Percentiles rank a stretch among this genome's conserved stretches.
Conservation (phyloP, 352 stramenopile genomes). For the Pythium apleroticum region DNA sequence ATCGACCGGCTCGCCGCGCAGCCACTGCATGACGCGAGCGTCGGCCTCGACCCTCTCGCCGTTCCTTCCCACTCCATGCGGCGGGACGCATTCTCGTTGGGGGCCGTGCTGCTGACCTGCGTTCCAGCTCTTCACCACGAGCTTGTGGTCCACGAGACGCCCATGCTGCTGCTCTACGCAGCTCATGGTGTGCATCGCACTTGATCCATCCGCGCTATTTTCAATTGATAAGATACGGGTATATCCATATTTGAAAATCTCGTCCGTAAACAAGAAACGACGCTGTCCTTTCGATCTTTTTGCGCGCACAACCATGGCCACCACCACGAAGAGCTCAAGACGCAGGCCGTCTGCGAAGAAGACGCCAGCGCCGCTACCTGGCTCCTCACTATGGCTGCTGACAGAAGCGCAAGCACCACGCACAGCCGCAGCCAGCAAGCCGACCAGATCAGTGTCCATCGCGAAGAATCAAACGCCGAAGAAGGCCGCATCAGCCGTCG, state of each 20-base stretch:
- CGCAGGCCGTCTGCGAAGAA: background rate
- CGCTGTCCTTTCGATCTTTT: conserved; percentile 15
- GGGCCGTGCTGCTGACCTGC: background rate
- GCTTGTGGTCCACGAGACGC: conserved; percentile 20
- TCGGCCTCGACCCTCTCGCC: background rate
- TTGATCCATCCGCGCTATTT: background rate
- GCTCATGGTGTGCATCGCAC: background rate
- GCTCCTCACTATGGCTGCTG: background rate
- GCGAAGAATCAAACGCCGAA: background rate
- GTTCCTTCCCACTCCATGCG: background rate
- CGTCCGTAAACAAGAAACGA: conserved; percentile 11
- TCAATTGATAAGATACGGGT: background rate
- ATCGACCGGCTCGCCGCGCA: background rate
- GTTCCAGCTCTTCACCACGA: conserved; percentile 24
- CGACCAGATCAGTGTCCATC: background rate
- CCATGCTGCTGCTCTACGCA: background rate
- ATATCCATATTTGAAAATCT: background rate
- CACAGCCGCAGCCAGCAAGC: background rate
- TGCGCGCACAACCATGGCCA: background rate
- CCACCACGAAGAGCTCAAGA: conserved; percentile 15
- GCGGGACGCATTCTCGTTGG: background rate
- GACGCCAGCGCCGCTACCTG: background rate
- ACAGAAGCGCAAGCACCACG: background rate
- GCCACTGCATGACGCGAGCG: background rate
- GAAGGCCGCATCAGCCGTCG: background rate